Evolutionary conservation across 2,329 filamentous ascomycete species (phyloP).

Genomic region (Fusarium sp.): DNA sequence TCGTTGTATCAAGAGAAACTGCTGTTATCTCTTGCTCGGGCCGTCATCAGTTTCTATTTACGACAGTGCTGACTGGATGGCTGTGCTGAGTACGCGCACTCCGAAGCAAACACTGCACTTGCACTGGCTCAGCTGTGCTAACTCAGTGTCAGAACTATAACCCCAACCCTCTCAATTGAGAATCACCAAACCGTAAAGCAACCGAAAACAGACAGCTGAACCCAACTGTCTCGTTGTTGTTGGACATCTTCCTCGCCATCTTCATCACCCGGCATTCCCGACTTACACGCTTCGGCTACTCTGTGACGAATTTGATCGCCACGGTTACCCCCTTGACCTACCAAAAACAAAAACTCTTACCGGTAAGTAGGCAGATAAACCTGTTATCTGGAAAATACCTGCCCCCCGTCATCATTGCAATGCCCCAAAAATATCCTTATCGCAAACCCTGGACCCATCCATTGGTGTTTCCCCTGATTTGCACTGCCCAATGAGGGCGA

Average conservation of each 20-base stretch:
- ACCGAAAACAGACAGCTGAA: constrained; percentile 13
- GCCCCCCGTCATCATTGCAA: constrained; percentile 23
- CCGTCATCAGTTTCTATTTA: constrained; percentile 44
- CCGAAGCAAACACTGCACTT: constrained; percentile 14
- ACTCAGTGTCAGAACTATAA: constrained; percentile 40
- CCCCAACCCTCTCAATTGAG: constrained; percentile 33
- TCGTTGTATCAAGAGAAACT: constrained; percentile 41
- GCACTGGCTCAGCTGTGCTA: constrained; percentile 41
- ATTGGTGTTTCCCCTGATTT: constrained; percentile 33
- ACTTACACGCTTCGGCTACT: constrained; percentile 33
- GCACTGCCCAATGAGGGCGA: constrained; percentile 34
- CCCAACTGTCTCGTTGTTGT: constrained; percentile 21
- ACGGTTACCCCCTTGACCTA: constrained; percentile 9
- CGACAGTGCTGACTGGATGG: constrained; percentile 45
- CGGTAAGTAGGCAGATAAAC: constrained; percentile 33
- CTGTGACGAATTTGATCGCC: constrained; percentile 34
- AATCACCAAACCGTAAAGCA: constrained; percentile 23
- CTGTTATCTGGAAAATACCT: constrained; percentile 31
- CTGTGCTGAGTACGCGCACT: constrained; percentile 44
- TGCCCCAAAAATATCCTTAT: constrained; percentile 24
- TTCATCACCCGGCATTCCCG: constrained; percentile 33
- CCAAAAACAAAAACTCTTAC: constrained; percentile 23
- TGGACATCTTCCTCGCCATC: constrained; percentile 13
- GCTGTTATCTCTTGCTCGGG: constrained; percentile 42
- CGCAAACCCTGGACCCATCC: constrained; percentile 23